Percentiles rank a stretch among this genome's conserved stretches.
phyloP scores from a whole-genome alignment of 495 filamentous ascomycete species.

The Hypoxylon intermedium region DNA sequence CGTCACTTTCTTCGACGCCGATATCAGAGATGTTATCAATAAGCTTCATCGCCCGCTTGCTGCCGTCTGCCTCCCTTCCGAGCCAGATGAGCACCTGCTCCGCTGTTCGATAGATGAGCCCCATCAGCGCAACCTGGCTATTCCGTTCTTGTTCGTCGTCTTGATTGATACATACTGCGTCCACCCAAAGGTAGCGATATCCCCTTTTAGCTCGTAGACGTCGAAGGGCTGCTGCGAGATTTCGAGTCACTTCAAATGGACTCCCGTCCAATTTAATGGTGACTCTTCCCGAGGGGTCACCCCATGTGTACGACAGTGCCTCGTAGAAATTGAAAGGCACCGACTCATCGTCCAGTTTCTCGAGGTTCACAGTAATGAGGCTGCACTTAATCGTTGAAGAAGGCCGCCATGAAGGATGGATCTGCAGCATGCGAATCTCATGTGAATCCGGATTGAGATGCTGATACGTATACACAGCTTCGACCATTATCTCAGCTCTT shows the following conservation, averaged over 20 bases:
- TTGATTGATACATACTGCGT: too few species aligned
- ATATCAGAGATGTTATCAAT: not conserved
- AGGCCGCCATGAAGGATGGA: constrained; percentile 1
- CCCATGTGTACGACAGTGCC: constrained; percentile 35
- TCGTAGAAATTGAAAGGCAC: constrained; percentile 13
- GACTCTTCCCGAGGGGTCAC: constrained; percentile 19
- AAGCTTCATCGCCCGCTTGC: constrained; percentile 7
- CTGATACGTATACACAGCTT: not conserved
- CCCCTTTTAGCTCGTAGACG: not conserved
- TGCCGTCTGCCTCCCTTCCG: constrained; percentile 9
- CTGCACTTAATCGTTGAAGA: constrained; percentile 8
- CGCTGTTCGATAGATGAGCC: constrained; percentile 31
- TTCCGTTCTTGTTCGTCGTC: constrained; percentile 32
- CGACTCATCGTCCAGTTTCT: not conserved
- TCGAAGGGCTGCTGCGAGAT: constrained; percentile 20
- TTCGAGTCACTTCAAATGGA: constrained; percentile 20
- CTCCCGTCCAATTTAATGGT: constrained; percentile 16
- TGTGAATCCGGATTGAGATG: not conserved
- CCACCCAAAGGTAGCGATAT: constrained; percentile 1
- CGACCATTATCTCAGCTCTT: not conserved
- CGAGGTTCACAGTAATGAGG: constrained; percentile 1
- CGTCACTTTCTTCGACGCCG: not conserved
- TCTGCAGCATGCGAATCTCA: constrained; percentile 7
- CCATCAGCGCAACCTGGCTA: constrained; percentile 38
- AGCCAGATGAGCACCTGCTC: constrained; percentile 36